A percentile compares a stretch with the other conserved stretches of the same genome.
phyloP scores from a whole-genome alignment of 768 basidiomycete species.

The Russula emetica region DNA sequence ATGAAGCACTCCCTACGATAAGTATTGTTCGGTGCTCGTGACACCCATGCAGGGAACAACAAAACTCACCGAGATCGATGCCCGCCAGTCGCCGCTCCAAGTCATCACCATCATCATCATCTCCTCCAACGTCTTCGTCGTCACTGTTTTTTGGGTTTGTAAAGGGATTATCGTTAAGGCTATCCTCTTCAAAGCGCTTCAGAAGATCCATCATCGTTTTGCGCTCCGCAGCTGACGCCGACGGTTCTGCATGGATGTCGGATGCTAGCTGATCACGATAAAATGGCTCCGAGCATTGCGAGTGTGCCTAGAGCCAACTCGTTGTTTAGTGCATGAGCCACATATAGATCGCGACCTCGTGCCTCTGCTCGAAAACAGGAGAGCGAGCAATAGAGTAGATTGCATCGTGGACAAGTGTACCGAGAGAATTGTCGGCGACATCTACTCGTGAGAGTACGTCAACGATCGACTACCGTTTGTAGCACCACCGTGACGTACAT shows the following conservation, averaged over 20 bases:
- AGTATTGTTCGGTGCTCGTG: background rate
- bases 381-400: constrained; percentile 75
- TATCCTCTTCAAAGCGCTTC: constrained; percentile 66
- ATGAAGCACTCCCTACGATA: constrained; percentile 47
- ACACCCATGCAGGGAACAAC: background rate
- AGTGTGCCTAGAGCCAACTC: constrained; percentile 46
- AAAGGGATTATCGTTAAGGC: constrained; percentile 39
- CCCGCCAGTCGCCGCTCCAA: constrained; percentile 49
- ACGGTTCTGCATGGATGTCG: constrained; percentile 54
- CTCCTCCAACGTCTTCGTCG: constrained; percentile 27
- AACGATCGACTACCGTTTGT: background rate
- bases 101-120: constrained; percentile 36
- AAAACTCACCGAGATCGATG: constrained; percentile 57
- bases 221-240: constrained; percentile 55
- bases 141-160: constrained; percentile 38
- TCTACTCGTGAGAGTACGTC: constrained; percentile 37
- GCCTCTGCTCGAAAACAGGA: constrained; percentile 63
- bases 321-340: background rate
- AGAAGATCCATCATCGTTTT: constrained; percentile 65
- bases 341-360: background rate
- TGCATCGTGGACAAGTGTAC: constrained; percentile 81
- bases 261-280: constrained; percentile 70
- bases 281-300: constrained; percentile 75
- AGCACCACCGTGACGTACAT: constrained; percentile 14
- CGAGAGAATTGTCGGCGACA: constrained; percentile 72